These are phyloP conservation scores for Hericium rajendrae DNA, from an alignment of 768 basidiomycete species.

Conservation along the genomic window DNA sequence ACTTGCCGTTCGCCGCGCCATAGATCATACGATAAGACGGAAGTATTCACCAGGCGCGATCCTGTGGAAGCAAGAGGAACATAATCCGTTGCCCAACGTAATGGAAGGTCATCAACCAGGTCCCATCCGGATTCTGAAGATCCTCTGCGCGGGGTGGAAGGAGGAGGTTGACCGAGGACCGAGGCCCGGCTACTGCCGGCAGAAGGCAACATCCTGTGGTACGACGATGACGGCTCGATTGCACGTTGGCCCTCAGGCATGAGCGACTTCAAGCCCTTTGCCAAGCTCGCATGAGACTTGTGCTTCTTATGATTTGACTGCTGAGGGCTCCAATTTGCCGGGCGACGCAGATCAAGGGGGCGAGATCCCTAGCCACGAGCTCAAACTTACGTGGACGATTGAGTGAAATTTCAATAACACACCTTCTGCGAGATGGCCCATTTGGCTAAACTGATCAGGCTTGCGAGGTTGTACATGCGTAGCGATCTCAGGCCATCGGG, in stretches of 20 bases:
- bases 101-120: slow-evolving; percentile 58
- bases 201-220: slow-evolving; percentile 1
- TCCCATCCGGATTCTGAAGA: slow-evolving; percentile 37
- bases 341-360: slow-evolving; percentile 50
- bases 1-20: slow-evolving; percentile 49
- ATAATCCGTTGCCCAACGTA: slow-evolving; percentile 84
- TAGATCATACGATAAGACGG: slow-evolving; percentile 58
- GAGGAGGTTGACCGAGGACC: neutral
- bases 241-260: slow-evolving; percentile 31
- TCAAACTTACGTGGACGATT: neutral
- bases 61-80: slow-evolving; percentile 64
- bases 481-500: slow-evolving; percentile 46
- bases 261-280: slow-evolving; percentile 54
- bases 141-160: neutral
- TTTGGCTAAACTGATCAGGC: slow-evolving; percentile 63
- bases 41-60: slow-evolving; percentile 48
- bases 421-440: slow-evolving; percentile 68
- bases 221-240: slow-evolving; percentile 16
- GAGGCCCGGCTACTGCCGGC: neutral
- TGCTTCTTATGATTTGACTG: slow-evolving; percentile 37
- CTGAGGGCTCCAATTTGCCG: slow-evolving; percentile 42
- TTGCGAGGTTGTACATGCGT: slow-evolving; percentile 78
- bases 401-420: slow-evolving; percentile 1
- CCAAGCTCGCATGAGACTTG: slow-evolving; percentile 46
- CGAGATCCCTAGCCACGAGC: slow-evolving; percentile 35